phyloP scores from a whole-genome alignment of 2,329 filamentous ascomycete genomes.

The Paracamarosporium sp. region DNA sequence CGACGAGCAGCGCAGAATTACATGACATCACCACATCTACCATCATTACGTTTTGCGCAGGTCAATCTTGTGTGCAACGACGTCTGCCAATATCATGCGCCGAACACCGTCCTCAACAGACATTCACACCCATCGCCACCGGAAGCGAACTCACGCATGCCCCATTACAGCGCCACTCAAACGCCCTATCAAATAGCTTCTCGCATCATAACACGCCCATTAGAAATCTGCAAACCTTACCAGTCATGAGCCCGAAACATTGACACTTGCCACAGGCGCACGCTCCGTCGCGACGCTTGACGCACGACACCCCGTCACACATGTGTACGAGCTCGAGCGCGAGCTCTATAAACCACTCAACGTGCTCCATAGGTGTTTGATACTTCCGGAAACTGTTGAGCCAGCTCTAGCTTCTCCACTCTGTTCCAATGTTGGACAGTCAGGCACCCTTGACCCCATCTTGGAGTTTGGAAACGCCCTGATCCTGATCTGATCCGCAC shows the following conservation, averaged over 20 bases:
- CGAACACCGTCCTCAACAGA: not conserved
- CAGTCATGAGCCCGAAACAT: not conserved
- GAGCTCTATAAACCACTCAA: too few species aligned
- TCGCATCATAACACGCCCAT: not conserved
- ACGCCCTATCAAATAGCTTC: not conserved
- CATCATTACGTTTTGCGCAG: not conserved
- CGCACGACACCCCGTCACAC: conserved; percentile 1
- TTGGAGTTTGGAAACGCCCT: not conserved
- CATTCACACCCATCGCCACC: not conserved
- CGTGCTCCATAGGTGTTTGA: conserved; percentile 2
- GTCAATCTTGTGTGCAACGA: not conserved
- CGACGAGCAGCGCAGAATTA: not conserved
- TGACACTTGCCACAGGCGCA: not conserved
- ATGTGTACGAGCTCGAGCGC: too few species aligned
- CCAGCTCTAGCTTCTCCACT: not conserved
- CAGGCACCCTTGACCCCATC: not conserved
- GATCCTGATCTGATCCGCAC: not conserved
- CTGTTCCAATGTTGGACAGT: too few species aligned
- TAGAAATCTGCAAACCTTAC: not conserved
- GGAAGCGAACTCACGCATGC: not conserved
- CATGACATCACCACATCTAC: not conserved
- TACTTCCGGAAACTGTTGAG: conserved; percentile 1
- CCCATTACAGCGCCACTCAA: not conserved
- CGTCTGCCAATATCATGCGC: not conserved
- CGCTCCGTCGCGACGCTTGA: not conserved